phyloP scores from a whole-genome alignment of 495 filamentous ascomycete genomes.

The Parachaetomium inaequale region DNA sequence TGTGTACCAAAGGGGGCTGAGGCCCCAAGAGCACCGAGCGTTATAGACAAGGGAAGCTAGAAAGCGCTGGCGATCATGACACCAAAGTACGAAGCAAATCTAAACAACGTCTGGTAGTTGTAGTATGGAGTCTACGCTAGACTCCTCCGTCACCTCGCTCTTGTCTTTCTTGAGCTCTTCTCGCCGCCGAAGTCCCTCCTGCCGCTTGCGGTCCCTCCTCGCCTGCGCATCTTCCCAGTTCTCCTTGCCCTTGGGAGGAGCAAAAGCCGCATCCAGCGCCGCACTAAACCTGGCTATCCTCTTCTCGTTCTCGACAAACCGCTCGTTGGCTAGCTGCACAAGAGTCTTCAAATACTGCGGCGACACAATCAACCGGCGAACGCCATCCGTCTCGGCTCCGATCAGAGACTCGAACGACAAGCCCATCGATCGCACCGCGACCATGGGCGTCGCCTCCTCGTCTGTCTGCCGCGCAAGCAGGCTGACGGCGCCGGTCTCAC shows the following conservation, averaged over 20 bases:
- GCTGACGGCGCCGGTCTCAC: slow-evolving; percentile 74
- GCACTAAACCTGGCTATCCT: slow-evolving; percentile 61
- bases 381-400: slow-evolving; percentile 49
- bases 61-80: slow-evolving; percentile 5
- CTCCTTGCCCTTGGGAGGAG: slow-evolving; percentile 22
- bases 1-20: slow-evolving; percentile 5
- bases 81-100: not conserved
- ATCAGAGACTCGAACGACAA: slow-evolving; percentile 75
- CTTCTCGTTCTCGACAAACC: slow-evolving; percentile 70
- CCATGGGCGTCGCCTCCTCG: slow-evolving; percentile 57
- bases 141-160: slow-evolving; percentile 17
- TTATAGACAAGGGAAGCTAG: slow-evolving; percentile 14
- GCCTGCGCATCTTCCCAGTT: slow-evolving; percentile 57
- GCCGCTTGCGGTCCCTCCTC: slow-evolving; percentile 58
- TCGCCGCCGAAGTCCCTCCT: slow-evolving; percentile 55
- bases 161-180: slow-evolving; percentile 30
- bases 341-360: slow-evolving; percentile 61
- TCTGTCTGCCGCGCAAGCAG: slow-evolving; percentile 20
- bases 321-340: slow-evolving; percentile 65
- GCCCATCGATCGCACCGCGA: slow-evolving; percentile 77
- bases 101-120: slow-evolving; percentile 18
- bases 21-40: not conserved
- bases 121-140: slow-evolving; percentile 18
- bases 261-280: slow-evolving; percentile 37
- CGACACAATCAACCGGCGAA: slow-evolving; percentile 43